Percentiles rank a stretch among this genome's conserved stretches.
These are phyloP conservation scores for Theileria annulata DNA, from an alignment of 169 alveolate species.

Conservation along the genomic window DNA sequence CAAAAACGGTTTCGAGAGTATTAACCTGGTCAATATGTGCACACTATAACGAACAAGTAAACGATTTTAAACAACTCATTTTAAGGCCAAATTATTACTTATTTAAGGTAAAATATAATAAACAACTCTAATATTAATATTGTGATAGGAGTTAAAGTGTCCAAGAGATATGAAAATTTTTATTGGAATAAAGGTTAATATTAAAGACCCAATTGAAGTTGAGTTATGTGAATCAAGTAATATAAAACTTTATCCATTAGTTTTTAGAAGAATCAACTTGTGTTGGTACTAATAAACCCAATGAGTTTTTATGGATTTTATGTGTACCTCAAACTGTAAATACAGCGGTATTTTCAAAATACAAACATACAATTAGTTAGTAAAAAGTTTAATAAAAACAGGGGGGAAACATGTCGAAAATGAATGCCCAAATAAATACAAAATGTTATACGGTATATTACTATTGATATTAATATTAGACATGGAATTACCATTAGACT, in stretches of 20 bases:
- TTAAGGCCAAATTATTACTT: slow-evolving; percentile 19
- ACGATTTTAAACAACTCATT: slow-evolving; percentile 40
- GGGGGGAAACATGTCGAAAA: background rate
- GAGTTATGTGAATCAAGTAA: slow-evolving; percentile 38
- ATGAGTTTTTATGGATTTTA: slow-evolving; percentile 46
- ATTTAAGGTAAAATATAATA: background rate
- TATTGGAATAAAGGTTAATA: slow-evolving; percentile 26
- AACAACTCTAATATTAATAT: too few species aligned
- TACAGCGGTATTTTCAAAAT: background rate
- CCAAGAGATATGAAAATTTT: slow-evolving; percentile 29
- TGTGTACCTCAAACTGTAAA: slow-evolving; percentile 43
- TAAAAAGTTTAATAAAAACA: background rate
- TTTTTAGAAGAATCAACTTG: slow-evolving; percentile 31
- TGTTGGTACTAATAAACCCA: slow-evolving; percentile 12
- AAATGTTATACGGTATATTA: background rate
- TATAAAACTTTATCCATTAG: background rate
- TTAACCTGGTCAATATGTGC: slow-evolving; percentile 49
- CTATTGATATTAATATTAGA: too few species aligned
- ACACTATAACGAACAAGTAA: background rate
- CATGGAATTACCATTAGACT: too few species aligned
- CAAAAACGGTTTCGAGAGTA: slow-evolving; percentile 23
- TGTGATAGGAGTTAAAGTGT: slow-evolving; percentile 22
- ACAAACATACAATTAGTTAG: background rate
- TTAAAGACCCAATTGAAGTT: background rate
- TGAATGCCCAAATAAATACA: slow-evolving; percentile 9